Base-by-base conservation (phyloP, 768 basidiomycete genomes). In the Russula virescens region DNA sequence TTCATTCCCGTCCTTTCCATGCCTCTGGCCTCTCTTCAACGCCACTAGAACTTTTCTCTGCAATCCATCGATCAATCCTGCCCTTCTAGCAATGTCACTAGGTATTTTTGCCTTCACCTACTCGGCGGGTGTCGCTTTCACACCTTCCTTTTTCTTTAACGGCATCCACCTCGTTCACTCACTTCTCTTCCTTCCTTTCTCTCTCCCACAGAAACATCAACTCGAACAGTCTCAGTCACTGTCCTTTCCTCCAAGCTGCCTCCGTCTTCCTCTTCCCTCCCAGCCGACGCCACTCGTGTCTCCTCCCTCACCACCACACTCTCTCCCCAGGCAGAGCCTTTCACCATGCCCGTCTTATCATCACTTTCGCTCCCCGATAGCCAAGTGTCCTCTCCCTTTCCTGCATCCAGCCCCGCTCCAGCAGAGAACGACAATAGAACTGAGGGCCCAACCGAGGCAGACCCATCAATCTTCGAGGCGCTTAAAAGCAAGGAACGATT, bases 401-500 rank as follows among this genome's bases (percentile, higher is more conserved):
- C 46, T 25, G n/a, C 53, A 47, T 42, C 65, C 48, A 66, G 73
- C 16, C 70, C 71, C 42, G 57, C 61, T 9, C 72, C 74, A 28
- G 66, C 66, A 1, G 76, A 75, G 48, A 58, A 63, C 59, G 72
- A 70, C 10, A 69, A 60, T 16, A 68, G 66, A 60, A 42, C 63
- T 35, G 73, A 71, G 38, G 42, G 55, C 52, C 66, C 67, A 43
- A 47, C 72, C 60, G 89, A 89, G 64, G 82, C 85, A 66, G 91
- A 93, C 78, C 80, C 83, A 11, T 86, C 88, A 73, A 91, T 94
- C 69, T 70, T 93, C 69, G 91, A 94, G 73, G 91, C 92, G 23
- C 87, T 94, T 66, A 84, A 80, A 74, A 87, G 86, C 80, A 94
- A 94, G 77, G 91, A 94, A 74, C 81, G 91, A 71, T 80, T 94